Evolutionary conservation across 2,329 filamentous ascomycete species (phyloP).

Genomic region (Hymenoscyphus occultus): DNA sequence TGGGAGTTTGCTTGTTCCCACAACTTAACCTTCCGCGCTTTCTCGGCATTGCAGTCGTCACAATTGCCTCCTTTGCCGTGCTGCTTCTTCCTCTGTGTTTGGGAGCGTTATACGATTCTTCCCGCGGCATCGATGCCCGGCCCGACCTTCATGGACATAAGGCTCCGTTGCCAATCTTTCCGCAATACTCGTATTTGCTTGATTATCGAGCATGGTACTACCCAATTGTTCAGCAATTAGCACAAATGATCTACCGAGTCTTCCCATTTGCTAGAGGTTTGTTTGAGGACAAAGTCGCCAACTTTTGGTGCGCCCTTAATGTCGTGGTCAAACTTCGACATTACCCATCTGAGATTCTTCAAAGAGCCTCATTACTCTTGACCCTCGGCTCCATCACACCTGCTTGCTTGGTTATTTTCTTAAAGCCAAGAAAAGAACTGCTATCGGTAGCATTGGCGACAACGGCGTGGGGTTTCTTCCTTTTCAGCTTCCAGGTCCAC

Average conservation of each 20-base stretch:
- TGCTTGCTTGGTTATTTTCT: constrained; percentile 75
- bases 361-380: constrained; percentile 68
- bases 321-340: constrained; percentile 81
- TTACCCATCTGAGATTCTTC: constrained; percentile 69
- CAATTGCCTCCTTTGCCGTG: constrained; percentile 67
- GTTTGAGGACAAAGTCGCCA: constrained; percentile 98
- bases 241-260: constrained; percentile 85
- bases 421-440: constrained; percentile 72
- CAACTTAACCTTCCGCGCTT: constrained; percentile 65
- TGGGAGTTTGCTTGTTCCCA: constrained; percentile 82
- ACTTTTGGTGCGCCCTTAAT: constrained; percentile 94
- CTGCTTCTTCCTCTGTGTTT: constrained; percentile 73
- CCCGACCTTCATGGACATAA: constrained; percentile 56
- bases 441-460: constrained; percentile 78
- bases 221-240: constrained; percentile 71
- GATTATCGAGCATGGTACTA: constrained; percentile 68
- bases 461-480: constrained; percentile 93
- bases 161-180: constrained; percentile 61
- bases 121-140: constrained; percentile 57
- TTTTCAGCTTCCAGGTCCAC: constrained; percentile 97
- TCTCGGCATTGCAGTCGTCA: constrained; percentile 71
- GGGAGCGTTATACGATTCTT: constrained; percentile 67
- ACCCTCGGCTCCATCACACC: constrained; percentile 76
- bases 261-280: constrained; percentile 95
- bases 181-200: constrained; percentile 54